Evolutionary conservation across 164 flowering plant genomes (phyloP).

Genomic region (Nymphaea thermarum): DNA sequence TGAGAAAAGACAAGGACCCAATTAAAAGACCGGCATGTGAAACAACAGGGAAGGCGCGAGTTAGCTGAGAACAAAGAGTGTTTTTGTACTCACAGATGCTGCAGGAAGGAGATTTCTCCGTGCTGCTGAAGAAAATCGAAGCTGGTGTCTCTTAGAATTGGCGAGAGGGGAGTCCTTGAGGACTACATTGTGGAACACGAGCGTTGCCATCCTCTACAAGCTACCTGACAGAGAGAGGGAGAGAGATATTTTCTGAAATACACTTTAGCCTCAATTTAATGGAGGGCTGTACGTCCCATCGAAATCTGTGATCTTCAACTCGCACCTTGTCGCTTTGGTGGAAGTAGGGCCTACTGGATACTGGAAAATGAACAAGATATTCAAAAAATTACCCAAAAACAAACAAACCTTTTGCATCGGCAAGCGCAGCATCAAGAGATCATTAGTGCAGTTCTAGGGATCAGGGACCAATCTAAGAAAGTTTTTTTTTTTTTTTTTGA

Average conservation of each 20-base stretch:
- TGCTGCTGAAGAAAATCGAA: neutral
- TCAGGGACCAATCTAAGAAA: no score
- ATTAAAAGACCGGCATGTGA: neutral
- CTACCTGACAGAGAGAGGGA: neutral
- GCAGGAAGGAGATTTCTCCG: neutral
- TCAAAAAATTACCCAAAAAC: no score
- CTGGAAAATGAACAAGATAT: no score
- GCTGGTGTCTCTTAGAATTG: neutral
- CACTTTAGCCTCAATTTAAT: no score
- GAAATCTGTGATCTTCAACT: no score
- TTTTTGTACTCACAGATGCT: neutral
- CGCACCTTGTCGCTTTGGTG: no score
- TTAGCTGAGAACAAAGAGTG: neutral
- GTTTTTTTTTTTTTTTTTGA: no score
- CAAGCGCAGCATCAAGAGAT: no score
- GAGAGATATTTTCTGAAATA: neutral
- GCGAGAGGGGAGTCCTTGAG: neutral
- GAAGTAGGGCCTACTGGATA: no score
- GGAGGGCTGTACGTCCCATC: no score
- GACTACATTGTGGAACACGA: neutral
- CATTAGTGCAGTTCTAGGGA: no score
- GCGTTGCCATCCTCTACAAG: neutral
- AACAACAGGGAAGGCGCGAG: neutral
- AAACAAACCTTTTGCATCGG: no score
- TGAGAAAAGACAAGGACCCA: neutral